Percentiles rank a stretch among this genome's conserved stretches.
These are phyloP conservation scores for Calonectria naviculata DNA, from an alignment of 2,329 filamentous ascomycete genomes.

Conservation along the genomic window DNA sequence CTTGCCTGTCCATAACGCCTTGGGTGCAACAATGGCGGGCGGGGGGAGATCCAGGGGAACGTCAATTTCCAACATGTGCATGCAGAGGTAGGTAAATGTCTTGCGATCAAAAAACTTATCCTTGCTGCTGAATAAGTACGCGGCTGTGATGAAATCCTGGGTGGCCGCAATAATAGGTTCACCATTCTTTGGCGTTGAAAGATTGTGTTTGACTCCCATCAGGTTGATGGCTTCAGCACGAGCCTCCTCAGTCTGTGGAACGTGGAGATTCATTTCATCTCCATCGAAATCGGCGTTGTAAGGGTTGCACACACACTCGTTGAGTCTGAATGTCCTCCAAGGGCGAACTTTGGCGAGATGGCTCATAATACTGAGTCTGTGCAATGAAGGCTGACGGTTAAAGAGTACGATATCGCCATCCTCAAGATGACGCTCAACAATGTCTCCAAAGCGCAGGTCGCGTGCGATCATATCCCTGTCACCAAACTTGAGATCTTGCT, in stretches of 20 bases:
- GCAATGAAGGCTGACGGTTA: conserved; percentile 96
- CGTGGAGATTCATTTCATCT: conserved; percentile 99
- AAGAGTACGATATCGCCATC: conserved; percentile 97
- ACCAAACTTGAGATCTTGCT: conserved; percentile 80
- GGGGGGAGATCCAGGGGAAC: conserved; percentile 86
- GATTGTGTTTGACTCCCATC: conserved; percentile 98
- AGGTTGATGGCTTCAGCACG: conserved; percentile 93
- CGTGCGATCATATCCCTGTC: conserved; percentile 78
- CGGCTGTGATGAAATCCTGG: conserved; percentile 98
- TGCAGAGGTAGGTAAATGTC: conserved; percentile 89
- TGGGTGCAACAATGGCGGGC: conserved; percentile 86
- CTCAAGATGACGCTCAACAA: conserved; percentile 94
- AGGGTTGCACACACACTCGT: conserved; percentile 97
- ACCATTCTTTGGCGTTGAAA: conserved; percentile 96
- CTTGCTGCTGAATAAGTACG: conserved; percentile 91
- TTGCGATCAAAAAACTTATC: conserved; percentile 92
- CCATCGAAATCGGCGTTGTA: conserved; percentile 99
- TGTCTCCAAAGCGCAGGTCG: conserved; percentile 82
- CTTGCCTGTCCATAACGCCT: conserved; percentile 94
- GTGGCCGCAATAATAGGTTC: conserved; percentile 99
- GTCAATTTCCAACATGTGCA: conserved; percentile 90
- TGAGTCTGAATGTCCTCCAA: conserved; percentile 95
- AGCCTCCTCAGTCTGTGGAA: conserved; percentile 97
- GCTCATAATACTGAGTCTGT: conserved; percentile 98
- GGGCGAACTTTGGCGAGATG: conserved; percentile 94